Conservation (phyloP, 2,329 filamentous ascomycete species). For the Rhynchosporium secalis region DNA sequence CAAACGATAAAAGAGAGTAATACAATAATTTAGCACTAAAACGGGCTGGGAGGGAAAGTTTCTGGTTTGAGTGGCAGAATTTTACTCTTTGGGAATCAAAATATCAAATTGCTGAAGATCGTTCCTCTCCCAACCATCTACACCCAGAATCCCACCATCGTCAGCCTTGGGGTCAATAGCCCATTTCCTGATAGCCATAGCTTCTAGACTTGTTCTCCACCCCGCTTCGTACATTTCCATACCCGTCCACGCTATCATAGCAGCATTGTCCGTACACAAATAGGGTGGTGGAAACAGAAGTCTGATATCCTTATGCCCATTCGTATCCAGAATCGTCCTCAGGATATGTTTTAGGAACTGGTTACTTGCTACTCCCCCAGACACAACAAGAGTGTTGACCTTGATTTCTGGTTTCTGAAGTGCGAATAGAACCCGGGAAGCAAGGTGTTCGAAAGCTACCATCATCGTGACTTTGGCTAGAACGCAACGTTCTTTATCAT, state of each 20-base stretch:
- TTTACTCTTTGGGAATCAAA: too few species aligned
- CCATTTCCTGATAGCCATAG: slow-evolving; percentile 69
- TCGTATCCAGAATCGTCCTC: slow-evolving; percentile 57
- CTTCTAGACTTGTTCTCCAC: slow-evolving; percentile 61
- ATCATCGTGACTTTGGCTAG: slow-evolving; percentile 76
- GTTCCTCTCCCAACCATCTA: slow-evolving; percentile 48
- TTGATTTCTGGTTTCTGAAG: slow-evolving; percentile 47
- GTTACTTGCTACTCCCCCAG: slow-evolving; percentile 90
- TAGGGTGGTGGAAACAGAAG: slow-evolving; percentile 73
- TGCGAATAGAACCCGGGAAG: slow-evolving; percentile 69
- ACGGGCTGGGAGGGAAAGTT: too few species aligned
- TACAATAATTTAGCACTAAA: too few species aligned
- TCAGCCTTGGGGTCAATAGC: slow-evolving; percentile 62
- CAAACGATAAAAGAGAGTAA: too few species aligned
- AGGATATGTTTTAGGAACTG: slow-evolving; percentile 71
- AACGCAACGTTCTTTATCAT: slow-evolving; percentile 60
- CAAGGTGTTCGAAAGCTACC: slow-evolving; percentile 84
- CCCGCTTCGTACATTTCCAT: slow-evolving; percentile 88
- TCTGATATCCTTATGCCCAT: slow-evolving; percentile 61
- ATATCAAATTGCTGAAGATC: too few species aligned
- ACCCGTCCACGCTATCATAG: slow-evolving; percentile 95
- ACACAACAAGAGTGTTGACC: slow-evolving; percentile 70
- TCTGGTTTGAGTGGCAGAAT: too few species aligned
- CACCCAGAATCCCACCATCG: slow-evolving; percentile 68
- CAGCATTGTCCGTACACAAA: slow-evolving; percentile 92